phyloP scores from a whole-genome alignment of 2,329 filamentous ascomycete species.

The Penicillium sumatraense region DNA sequence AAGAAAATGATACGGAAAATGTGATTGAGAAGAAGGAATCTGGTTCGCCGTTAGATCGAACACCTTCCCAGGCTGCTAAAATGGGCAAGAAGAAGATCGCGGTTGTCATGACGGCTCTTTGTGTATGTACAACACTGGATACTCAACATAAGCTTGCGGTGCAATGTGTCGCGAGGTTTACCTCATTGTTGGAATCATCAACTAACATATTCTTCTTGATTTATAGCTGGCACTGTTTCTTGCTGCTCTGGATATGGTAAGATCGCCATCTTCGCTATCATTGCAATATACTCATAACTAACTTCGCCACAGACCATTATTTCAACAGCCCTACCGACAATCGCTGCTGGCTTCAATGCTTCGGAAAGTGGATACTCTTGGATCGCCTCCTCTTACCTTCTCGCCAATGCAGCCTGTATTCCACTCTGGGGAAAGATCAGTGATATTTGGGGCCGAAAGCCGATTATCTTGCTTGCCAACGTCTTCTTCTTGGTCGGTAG shows the following conservation, averaged over 20 bases:
- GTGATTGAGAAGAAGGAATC: conserved; percentile 21
- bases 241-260: conserved; percentile 62
- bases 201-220: conserved; percentile 18
- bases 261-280: conserved; percentile 1
- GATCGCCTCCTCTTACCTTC: conserved; percentile 53
- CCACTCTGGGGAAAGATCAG: conserved; percentile 67
- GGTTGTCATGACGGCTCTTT: conserved; percentile 48
- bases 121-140: conserved; percentile 32
- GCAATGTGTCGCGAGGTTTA: background rate
- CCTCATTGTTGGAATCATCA: background rate
- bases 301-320: conserved; percentile 43
- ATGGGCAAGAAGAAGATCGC: conserved; percentile 46
- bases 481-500: conserved; percentile 66
- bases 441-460: conserved; percentile 71
- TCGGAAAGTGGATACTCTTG: conserved; percentile 52
- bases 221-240: conserved; percentile 63
- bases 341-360: conserved; percentile 48
- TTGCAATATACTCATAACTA: background rate
- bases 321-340: conserved; percentile 51
- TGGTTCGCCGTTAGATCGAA: conserved; percentile 34
- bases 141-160: background rate
- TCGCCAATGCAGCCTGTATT: conserved; percentile 54
- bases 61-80: conserved; percentile 42
- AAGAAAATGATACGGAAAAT: conserved; percentile 4
- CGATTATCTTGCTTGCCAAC: conserved; percentile 64